phyloP scores from a whole-genome alignment of 768 basidiomycete species.

The Royoungia palumana region DNA sequence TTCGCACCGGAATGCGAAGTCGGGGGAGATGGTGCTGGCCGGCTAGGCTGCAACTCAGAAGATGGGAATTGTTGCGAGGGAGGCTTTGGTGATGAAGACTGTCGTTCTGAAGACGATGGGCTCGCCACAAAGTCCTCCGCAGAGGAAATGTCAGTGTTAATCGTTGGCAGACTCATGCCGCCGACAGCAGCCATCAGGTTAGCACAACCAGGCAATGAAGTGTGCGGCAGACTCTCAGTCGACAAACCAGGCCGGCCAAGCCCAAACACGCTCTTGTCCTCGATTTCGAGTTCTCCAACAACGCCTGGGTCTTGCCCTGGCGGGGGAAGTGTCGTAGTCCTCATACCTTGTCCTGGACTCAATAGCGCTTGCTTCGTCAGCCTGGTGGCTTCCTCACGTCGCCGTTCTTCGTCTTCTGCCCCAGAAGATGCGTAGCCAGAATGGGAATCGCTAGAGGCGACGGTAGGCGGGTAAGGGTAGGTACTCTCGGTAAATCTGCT shows the following conservation, averaged over 20 bases:
- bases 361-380: constrained; percentile 18
- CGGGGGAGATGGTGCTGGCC: constrained; percentile 26
- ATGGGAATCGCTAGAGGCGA: constrained; percentile 14
- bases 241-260: constrained; percentile 76
- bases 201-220: constrained; percentile 4
- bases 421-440: constrained; percentile 22
- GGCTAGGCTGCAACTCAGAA: constrained; percentile 20
- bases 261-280: constrained; percentile 71
- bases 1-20: constrained; percentile 23
- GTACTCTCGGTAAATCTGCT: constrained; percentile 29
- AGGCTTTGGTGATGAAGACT: constrained; percentile 3
- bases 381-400: constrained; percentile 22
- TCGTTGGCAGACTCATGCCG: constrained; percentile 5
- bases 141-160: neutral
- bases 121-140: neutral
- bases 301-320: constrained; percentile 2
- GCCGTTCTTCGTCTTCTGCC: constrained; percentile 20
- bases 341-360: constrained; percentile 22
- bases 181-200: neutral
- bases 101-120: constrained; percentile 3
- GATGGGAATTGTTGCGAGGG: constrained; percentile 9
- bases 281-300: constrained; percentile 3
- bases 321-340: constrained; percentile 35
- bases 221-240: constrained; percentile 61
- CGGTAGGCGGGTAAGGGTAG: constrained; percentile 23